These are phyloP conservation scores for Sonneratia caseolaris DNA, from an alignment of 345 rosid species.

Conservation along the genomic window DNA sequence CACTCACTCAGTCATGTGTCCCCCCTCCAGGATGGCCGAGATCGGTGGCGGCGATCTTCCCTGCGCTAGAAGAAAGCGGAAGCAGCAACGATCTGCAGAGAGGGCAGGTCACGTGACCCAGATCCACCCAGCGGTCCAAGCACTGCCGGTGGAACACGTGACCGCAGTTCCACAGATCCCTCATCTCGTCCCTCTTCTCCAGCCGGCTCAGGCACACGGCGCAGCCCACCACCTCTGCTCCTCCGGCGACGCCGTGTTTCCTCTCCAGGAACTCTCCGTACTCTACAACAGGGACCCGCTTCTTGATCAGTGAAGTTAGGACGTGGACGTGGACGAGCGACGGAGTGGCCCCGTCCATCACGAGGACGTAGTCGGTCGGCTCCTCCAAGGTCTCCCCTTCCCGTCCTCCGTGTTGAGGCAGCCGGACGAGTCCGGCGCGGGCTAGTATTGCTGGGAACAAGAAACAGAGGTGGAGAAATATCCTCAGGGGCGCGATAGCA, in stretches of 20 bases:
- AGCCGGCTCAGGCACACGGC: constrained; percentile 31
- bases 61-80: constrained; percentile 9
- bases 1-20: too few relatives aligned
- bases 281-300: constrained; percentile 20
- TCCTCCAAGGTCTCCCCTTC: background rate
- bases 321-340: constrained; percentile 20
- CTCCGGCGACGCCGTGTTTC: background rate
- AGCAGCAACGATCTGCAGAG: constrained; percentile 30
- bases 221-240: constrained; percentile 11
- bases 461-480: constrained; percentile 10
- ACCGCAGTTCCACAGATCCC: constrained; percentile 29
- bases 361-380: constrained; percentile 17
- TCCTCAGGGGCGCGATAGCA: constrained; percentile 12
- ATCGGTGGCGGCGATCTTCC: background rate
- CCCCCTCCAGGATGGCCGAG: background rate
- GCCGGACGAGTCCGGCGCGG: constrained; percentile 23
- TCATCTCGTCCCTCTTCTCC: constrained; percentile 19
- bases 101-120: constrained; percentile 41
- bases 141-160: constrained; percentile 40
- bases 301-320: constrained; percentile 22
- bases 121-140: constrained; percentile 37
- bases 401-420: background rate
- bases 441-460: constrained; percentile 9
- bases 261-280: constrained; percentile 14
- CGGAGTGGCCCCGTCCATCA: constrained; percentile 18